Evolutionary conservation across 2,329 filamentous ascomycete genomes (phyloP), one percentile per base, ranked within the genome.

Genomic region (Alternaria panax): DNA sequence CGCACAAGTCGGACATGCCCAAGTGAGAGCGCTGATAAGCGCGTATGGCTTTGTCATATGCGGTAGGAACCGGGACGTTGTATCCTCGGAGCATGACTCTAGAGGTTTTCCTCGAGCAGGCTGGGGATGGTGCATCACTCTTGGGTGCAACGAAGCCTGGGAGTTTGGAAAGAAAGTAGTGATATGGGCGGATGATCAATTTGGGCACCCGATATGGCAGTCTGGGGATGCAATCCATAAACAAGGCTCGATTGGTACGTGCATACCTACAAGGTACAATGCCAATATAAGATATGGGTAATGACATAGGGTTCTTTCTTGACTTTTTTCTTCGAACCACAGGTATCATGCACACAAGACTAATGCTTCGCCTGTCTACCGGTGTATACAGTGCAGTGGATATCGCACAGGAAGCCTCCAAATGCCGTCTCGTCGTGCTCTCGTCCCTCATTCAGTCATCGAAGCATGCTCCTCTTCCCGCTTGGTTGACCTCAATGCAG

Each of bases 391-490:
- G 32, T 48, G 28, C 30, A 48, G 45, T 48, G 30, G 22, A 36
- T 32, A n/a, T 24, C 45, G 16, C 45, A 25, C 30, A 48, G 18
- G 14, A 34, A 34, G 45, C 45, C 45, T 36, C 45, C 45, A 32
- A 34, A 48, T 48, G 45, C 45, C 32, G 30, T 34, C 28, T 24
- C 45, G 20, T 47, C 45, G 32, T 36, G 45, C 45, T 48, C 45
- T 36, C 45, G n/a, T 48, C 30, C 11, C n/a, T 48, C 28, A 12
- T 34, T 36, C 32, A 12, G 20, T 48, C 20, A 34, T 48, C 45
- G 32, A 36, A 36, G 30, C 22, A 24, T 48, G 12, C 8, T 41
- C 38, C 20, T 24, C 38, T 24, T 24, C 16, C 38, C 38, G 20
- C 12, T 48, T 48, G 45, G 7, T 24, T n/a, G 45, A 48, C 30